Percentiles rank a stretch among this genome's conserved stretches.
Evolutionary conservation across 1,284 basidiomycete genomes (phyloP).

Genomic region (Marasmius fiardii): DNA sequence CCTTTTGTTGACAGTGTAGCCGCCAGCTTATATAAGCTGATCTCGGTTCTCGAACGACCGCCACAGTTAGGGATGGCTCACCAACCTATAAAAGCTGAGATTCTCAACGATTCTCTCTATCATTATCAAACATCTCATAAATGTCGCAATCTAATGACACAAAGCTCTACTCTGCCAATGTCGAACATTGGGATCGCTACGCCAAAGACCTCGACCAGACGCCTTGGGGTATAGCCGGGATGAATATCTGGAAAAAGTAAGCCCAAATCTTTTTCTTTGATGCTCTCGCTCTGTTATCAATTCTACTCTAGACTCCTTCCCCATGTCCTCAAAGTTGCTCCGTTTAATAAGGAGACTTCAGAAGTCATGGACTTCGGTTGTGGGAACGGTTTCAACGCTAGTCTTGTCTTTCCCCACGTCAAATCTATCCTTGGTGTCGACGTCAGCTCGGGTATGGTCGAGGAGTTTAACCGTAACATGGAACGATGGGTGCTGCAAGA

Average conservation of each 20-base stretch:
- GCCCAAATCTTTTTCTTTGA: too few species aligned
- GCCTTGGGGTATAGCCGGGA: background rate
- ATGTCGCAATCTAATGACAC: too few species aligned
- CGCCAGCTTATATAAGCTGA: too few species aligned
- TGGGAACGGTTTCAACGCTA: conserved; percentile 6
- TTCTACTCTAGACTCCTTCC: background rate
- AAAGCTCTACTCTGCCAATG: background rate
- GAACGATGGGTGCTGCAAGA: conserved; percentile 55
- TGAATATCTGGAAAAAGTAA: conserved; percentile 1
- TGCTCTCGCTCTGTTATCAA: too few species aligned
- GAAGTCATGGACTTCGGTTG: too few species aligned
- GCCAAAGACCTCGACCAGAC: background rate
- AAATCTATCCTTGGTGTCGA: conserved; percentile 22
- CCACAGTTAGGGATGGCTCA: too few species aligned
- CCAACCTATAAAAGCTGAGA: too few species aligned
- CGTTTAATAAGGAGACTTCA: too few species aligned
- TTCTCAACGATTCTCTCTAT: too few species aligned
- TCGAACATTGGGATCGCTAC: background rate
- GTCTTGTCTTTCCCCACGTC: conserved; percentile 48
- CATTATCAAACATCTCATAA: too few species aligned
- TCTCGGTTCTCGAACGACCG: too few species aligned
- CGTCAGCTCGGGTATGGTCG: conserved; percentile 53
- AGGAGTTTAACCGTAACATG: conserved; percentile 55
- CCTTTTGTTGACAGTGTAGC: too few species aligned
- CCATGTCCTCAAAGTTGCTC: conserved; percentile 28